Evolutionary conservation across 495 filamentous ascomycete genomes (phyloP), one percentile per base, ranked within the genome.

Genomic region (Platismatia glauca): DNA sequence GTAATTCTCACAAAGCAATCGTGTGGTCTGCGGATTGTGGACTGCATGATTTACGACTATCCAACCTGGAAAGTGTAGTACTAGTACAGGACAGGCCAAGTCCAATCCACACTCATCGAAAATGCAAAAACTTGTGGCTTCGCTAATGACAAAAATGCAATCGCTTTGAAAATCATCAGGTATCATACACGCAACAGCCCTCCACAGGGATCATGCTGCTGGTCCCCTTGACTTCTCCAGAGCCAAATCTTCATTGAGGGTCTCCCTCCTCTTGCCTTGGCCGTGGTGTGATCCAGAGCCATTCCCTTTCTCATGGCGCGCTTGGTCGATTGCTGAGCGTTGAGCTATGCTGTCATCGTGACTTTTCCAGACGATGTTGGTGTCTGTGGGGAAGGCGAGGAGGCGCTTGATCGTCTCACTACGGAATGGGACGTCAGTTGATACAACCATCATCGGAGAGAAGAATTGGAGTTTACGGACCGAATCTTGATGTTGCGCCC

Each of bases 401-500:
- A 92, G 79, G 65, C 90, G 89, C 74, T 91, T 95, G 77, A 98
- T 89, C 31, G 89, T 94, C 79, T 97, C 91, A 68, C 92, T 97
- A 50, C 62, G 60, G 65, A 24, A 62, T 12, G 20, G 35, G 3
- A 63, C 60, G 52, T 43, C 55, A 63, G 55, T 35, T 61, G 64
- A 8, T 44, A 59, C 3, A 44, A 4, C 48, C 18, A 59, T 56
- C 29, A 27, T 20, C 46, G 31, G 63, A 39, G 43, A 38, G 12
- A 63, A 33, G 24, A 57, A 37, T 41, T 59, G 18, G 59, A 39
- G 18, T 43, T 34, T 27, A 71, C 83, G 68, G 83, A 96, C 90
- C 91, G 86, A 67, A 98, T 96, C 79, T 97, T 97, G 71, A 97
- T 89, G 75, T 95, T 95, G 69, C 90, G 85, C 66, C 90, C 89